phyloP scores from a whole-genome alignment of 257 asterid genomes.

The Perilla frutescens region DNA sequence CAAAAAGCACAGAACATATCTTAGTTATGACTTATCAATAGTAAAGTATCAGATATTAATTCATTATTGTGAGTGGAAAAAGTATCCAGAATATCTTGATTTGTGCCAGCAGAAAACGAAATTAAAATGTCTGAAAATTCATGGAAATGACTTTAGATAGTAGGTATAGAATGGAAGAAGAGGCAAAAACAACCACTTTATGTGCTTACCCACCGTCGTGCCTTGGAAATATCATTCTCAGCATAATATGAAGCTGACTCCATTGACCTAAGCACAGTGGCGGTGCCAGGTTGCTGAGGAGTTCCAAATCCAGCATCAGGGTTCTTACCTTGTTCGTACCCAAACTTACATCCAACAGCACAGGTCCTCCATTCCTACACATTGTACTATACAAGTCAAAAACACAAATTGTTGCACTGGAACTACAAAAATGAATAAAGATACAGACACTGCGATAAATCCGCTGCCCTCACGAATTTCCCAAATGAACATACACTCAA shows the following conservation, averaged over 20 bases:
- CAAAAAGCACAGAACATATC: neutral
- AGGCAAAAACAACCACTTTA: conserved; percentile 43
- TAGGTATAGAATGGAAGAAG: conserved; percentile 4
- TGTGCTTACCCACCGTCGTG: conserved; percentile 99
- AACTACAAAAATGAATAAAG: neutral
- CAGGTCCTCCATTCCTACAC: conserved; percentile 76
- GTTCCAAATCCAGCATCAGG: conserved; percentile 79
- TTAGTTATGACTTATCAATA: neutral
- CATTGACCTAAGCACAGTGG: conserved; percentile 86
- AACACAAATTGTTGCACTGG: neutral
- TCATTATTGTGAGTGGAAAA: neutral
- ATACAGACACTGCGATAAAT: neutral
- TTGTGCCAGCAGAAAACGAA: neutral
- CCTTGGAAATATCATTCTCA: conserved; percentile 69
- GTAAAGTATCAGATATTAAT: neutral
- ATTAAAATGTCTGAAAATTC: neutral
- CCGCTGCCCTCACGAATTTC: neutral
- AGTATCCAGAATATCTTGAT: conserved; percentile 24
- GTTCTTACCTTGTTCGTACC: conserved; percentile 45
- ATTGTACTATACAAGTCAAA: conserved; percentile 26
- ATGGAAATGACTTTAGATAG: conserved; percentile 3
- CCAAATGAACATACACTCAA: neutral
- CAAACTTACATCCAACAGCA: conserved; percentile 81
- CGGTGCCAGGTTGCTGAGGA: conserved; percentile 50
- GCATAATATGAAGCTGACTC: conserved; percentile 83